A percentile compares a stretch with the other conserved stretches of the same genome.
Evolutionary conservation across 1,139 yeast genomes (phyloP).

Genomic region (Maudiozyma humilis): DNA sequence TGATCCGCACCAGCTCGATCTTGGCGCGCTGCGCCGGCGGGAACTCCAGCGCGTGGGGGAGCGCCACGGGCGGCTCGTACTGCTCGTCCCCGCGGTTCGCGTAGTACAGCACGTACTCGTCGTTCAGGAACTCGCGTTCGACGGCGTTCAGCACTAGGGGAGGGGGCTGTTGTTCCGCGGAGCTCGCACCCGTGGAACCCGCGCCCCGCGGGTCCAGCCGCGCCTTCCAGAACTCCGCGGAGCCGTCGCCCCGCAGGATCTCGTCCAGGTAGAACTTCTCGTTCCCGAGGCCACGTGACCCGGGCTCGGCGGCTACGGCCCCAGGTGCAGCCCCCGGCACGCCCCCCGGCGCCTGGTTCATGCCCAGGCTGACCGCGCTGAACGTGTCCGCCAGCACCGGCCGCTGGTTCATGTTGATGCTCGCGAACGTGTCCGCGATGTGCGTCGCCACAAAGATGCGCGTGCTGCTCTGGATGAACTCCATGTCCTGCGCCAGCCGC

Average conservation of each 20-base stretch:
- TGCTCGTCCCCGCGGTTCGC: slow-evolving; percentile 13
- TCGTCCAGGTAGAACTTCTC: slow-evolving; percentile 21
- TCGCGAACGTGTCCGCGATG: slow-evolving; percentile 68
- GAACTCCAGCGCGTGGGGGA: slow-evolving; percentile 37
- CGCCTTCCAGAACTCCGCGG: slow-evolving; percentile 27
- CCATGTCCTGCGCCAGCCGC: slow-evolving; percentile 80
- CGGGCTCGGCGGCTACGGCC: too few species aligned
- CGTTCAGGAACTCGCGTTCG: slow-evolving; percentile 29
- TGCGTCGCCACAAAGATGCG: slow-evolving; percentile 77
- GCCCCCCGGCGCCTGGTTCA: slow-evolving; percentile 25
- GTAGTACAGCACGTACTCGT: slow-evolving; percentile 27
- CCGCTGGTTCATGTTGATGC: slow-evolving; percentile 61
- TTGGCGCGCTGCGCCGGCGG: slow-evolving; percentile 67
- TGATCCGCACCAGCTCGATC: slow-evolving; percentile 67
- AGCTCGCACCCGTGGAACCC: slow-evolving; percentile 28
- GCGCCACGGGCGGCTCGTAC: slow-evolving; percentile 7
- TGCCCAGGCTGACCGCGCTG: slow-evolving; percentile 51
- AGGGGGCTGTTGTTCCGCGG: slow-evolving; percentile 13
- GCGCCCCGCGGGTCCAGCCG: slow-evolving; percentile 16
- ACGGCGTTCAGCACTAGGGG: slow-evolving; percentile 28
- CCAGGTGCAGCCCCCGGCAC: too few species aligned
- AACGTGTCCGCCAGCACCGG: slow-evolving; percentile 62
- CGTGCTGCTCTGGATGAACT: slow-evolving; percentile 64
- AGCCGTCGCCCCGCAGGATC: slow-evolving; percentile 23
- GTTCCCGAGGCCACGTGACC: slow-evolving; percentile 40